These are phyloP conservation scores for Gaeumannomyces sp. DNA, from an alignment of 2,329 filamentous ascomycete species.

Conservation along the genomic window DNA sequence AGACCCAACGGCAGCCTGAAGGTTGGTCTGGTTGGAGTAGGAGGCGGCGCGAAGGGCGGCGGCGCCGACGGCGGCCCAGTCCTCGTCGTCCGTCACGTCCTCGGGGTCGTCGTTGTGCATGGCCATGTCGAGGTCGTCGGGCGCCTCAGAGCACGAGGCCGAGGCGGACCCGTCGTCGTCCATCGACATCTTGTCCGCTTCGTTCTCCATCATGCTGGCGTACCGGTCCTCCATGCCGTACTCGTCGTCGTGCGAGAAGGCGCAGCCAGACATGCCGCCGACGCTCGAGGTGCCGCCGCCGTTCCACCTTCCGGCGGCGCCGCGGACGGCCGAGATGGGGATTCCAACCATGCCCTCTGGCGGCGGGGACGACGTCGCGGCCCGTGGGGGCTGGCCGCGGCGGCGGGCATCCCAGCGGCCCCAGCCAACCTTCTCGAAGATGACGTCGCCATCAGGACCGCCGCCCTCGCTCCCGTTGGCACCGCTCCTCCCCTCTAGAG, in stretches of 20 bases:
- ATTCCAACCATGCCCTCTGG: conserved; percentile 44
- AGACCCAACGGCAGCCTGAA: not conserved
- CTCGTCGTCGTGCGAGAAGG: conserved; percentile 61
- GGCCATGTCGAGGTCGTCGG: conserved; percentile 50
- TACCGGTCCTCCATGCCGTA: conserved; percentile 38
- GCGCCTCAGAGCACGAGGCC: conserved; percentile 70
- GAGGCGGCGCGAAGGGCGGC: conserved; percentile 70
- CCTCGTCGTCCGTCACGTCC: conserved; percentile 90
- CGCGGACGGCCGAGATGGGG: conserved; percentile 43
- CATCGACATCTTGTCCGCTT: conserved; percentile 92
- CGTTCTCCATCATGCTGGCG: conserved; percentile 68
- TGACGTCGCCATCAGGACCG: conserved; percentile 61
- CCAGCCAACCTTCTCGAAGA: conserved; percentile 96
- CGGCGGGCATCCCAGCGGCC: conserved; percentile 86
- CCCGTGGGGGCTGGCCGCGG: conserved; percentile 54
- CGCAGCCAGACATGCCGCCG: conserved; percentile 54
- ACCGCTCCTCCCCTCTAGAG: conserved; percentile 68
- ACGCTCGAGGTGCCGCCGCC: conserved; percentile 53
- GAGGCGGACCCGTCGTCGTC: conserved; percentile 53
- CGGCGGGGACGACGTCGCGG: conserved; percentile 36
- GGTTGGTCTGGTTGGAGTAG: conserved; percentile 44
- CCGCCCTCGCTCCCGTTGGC: conserved; percentile 47
- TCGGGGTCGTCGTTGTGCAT: conserved; percentile 69
- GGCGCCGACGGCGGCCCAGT: conserved; percentile 87
- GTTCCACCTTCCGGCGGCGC: conserved; percentile 29